Evolutionary conservation across 2,329 filamentous ascomycete genomes (phyloP), one percentile per base, ranked within the genome.

Genomic region (Colletotrichum cuscutae): DNA sequence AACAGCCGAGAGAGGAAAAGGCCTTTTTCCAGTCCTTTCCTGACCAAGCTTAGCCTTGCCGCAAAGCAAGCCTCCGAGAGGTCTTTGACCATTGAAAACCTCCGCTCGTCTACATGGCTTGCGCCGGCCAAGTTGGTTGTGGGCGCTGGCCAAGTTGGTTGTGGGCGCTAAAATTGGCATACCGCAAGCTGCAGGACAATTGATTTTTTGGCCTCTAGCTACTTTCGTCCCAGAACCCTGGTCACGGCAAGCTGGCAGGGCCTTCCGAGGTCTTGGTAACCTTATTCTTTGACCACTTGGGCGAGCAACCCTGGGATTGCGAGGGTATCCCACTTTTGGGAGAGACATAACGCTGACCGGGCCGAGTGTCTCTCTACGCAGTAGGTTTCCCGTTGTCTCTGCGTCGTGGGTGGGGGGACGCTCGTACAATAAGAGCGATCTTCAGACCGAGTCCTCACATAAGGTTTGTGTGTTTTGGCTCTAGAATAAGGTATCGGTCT

Each of bases 11-110:
- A 62, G n/a, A 11, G 56, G 66, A 56, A 52, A 49, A 56, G 66
- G 13, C 9, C 12, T n/a, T 12, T 22, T 57, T n/a, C 11, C 22
- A 37, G 30, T 53, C 56, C 35, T 70, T 73, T 65, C 71, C 56
- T 28, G 28, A 65, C 49, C 46, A 9, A 42, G 67, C 1, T 42
- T 65, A 28, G 60, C 22, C 60, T 73, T 65, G 67, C 66, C 66
- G 71, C 60, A 24, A 62, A 42, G 12, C 61, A 61, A 65, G 67
- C 71, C 71, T 61, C 28, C 19, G 28, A 30, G 26, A 37, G 71
- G 56, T 37, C 67, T 61, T 58, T 35, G 60, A n/a, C 71, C 60
- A 73, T 56, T 71, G 46, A 71, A 19, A 71, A 32, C 56, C 24
- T 52, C 56, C 54, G 49, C 30, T 60, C 26, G 32, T 26, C 56